These are phyloP conservation scores for Penicillium italicum DNA, from an alignment of 2,329 filamentous ascomycete species.

Conservation along the genomic window DNA sequence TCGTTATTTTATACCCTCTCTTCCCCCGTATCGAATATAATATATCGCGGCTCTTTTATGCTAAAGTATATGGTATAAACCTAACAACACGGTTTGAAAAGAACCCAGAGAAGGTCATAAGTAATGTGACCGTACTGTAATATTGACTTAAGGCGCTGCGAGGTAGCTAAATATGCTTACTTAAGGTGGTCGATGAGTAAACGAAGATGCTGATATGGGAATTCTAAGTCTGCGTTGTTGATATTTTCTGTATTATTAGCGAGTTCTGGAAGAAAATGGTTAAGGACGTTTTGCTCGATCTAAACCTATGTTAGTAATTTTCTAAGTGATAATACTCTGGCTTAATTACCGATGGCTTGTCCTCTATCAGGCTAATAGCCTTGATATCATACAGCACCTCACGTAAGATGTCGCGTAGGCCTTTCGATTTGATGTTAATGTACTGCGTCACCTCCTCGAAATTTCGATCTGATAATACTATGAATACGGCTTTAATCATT, in stretches of 20 bases:
- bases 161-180: constrained; percentile 21
- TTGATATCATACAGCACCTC: constrained; percentile 30
- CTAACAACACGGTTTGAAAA: constrained; percentile 35
- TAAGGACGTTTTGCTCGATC: constrained; percentile 24
- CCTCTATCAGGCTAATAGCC: constrained; percentile 29
- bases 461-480: constrained; percentile 21
- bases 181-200: constrained; percentile 30
- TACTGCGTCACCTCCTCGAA: constrained; percentile 22
- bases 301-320: constrained; percentile 12
- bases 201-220: constrained; percentile 14
- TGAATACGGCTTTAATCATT: constrained; percentile 12
- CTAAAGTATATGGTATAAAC: constrained; percentile 28
- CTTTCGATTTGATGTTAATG: constrained; percentile 33
- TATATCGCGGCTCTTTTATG: constrained; percentile 22
- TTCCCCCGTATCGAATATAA: constrained; percentile 21
- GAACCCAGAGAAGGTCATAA: constrained; percentile 36
- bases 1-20: constrained; percentile 18
- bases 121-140: constrained; percentile 31
- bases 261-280: constrained; percentile 24
- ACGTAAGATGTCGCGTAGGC: constrained; percentile 30
- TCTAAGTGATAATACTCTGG: constrained; percentile 13
- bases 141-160: constrained; percentile 26
- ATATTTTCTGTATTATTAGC: constrained; percentile 12
- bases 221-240: constrained; percentile 3
- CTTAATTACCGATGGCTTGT: constrained; percentile 30